Conservation (phyloP, 148 eudicot genomes). For the Agrostemma githago region DNA sequence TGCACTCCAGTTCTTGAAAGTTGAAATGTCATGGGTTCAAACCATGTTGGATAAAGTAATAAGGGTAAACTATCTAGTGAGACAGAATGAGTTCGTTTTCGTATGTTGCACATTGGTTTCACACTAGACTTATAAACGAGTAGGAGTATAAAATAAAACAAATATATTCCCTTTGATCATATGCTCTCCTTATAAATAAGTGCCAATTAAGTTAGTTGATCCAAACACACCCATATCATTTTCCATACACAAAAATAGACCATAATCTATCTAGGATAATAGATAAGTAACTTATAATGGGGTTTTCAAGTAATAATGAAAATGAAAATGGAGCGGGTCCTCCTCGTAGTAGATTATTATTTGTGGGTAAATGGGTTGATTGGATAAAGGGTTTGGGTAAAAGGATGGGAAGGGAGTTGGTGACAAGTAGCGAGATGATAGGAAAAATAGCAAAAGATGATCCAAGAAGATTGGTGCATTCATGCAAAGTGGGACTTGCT, state of each 20-base stretch:
- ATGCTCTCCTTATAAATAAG: slow-evolving; percentile 15
- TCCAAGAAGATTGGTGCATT: slow-evolving; percentile 66
- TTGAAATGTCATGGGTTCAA: no score
- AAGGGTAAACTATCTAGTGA: no score
- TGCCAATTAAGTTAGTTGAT: slow-evolving; percentile 8
- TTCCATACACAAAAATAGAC: neutral
- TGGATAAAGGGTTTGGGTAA: slow-evolving; percentile 21
- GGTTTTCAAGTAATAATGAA: slow-evolving; percentile 1
- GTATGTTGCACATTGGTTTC: no score
- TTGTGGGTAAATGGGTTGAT: neutral
- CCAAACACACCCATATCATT: neutral
- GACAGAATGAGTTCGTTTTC: no score
- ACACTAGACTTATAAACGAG: no score
- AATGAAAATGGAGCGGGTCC: neutral
- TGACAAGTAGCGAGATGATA: slow-evolving; percentile 20
- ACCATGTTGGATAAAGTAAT: no score
- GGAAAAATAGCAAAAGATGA: slow-evolving; percentile 49
- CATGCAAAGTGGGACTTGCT: slow-evolving; percentile 66
- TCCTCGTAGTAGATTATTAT: no score
- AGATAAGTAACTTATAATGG: slow-evolving; percentile 10
- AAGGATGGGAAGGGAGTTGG: slow-evolving; percentile 19
- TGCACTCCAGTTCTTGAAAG: no score
- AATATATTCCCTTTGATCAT: slow-evolving; percentile 3
- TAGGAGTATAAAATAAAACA: neutral
- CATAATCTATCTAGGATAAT: neutral